Evolutionary conservation across 306 rosid genomes (phyloP).

Genomic region (Rosa lucieae): DNA sequence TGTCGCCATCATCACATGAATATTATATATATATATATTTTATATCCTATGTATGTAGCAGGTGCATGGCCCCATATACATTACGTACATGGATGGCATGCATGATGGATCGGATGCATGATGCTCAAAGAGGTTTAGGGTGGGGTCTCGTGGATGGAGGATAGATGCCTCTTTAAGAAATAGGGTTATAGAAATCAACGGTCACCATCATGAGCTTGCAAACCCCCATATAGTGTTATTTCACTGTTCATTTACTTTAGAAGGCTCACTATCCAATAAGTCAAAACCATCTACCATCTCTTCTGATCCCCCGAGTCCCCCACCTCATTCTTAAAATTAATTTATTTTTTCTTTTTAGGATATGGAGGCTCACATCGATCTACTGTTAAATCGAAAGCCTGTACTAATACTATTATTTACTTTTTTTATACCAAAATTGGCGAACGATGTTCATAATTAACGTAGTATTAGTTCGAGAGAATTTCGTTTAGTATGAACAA

Average conservation of each 20-base stretch:
- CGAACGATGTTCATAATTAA: too few relatives aligned
- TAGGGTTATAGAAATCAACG: conserved; percentile 1
- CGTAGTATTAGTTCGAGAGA: too few relatives aligned
- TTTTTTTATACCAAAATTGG: too few relatives aligned
- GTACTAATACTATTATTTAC: too few relatives aligned
- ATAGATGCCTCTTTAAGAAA: neutral
- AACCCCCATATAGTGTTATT: neutral
- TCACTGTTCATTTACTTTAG: neutral
- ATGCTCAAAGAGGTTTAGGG: neutral
- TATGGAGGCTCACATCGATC: too few relatives aligned
- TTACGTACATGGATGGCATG: neutral
- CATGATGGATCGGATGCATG: neutral
- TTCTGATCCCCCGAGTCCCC: neutral
- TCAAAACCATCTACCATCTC: neutral
- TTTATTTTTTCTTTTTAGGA: too few relatives aligned
- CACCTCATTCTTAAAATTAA: neutral
- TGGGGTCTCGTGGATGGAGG: neutral
- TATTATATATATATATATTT: neutral
- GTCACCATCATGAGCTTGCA: conserved; percentile 10
- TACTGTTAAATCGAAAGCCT: too few relatives aligned
- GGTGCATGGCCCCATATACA: neutral
- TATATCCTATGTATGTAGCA: neutral
- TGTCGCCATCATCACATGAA: conserved; percentile 17
- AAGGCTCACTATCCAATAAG: conserved; percentile 1
- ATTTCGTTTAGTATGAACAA: too few relatives aligned